phyloP scores from a whole-genome alignment of 1,139 yeast genomes.

The Sugiyamaella grinbergsii region DNA sequence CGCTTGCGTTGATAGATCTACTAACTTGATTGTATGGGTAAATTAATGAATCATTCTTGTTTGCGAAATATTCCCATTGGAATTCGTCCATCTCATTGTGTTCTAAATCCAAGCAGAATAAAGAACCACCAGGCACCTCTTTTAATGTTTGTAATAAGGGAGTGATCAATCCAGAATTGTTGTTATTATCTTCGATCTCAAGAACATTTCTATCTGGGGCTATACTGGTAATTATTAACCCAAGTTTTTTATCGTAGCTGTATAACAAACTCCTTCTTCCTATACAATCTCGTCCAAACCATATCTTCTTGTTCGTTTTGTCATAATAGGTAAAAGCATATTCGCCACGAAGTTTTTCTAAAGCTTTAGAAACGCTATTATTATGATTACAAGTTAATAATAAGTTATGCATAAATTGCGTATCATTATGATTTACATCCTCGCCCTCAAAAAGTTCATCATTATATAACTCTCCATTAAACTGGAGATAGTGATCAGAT shows the following conservation, averaged over 20 bases:
- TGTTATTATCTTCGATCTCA: neutral
- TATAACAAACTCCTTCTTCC: conserved; percentile 79
- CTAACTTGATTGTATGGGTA: conserved; percentile 24
- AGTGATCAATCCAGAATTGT: neutral
- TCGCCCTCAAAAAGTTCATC: conserved; percentile 44
- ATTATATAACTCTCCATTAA: conserved; percentile 87
- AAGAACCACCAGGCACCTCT: conserved; percentile 40
- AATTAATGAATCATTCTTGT: neutral
- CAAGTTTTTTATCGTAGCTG: conserved; percentile 32
- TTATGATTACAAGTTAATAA: conserved; percentile 32
- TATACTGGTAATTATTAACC: conserved; percentile 41
- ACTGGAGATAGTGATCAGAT: conserved; percentile 55
- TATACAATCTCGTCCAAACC: conserved; percentile 80
- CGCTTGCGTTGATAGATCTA: conserved; percentile 6
- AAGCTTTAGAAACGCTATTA: conserved; percentile 38
- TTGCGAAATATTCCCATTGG: conserved; percentile 22
- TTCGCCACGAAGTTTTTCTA: conserved; percentile 67
- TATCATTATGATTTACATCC: conserved; percentile 49
- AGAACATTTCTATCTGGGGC: conserved; percentile 5
- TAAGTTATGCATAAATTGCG: conserved; percentile 46
- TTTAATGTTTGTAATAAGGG: conserved; percentile 2
- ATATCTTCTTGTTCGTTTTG: conserved; percentile 49
- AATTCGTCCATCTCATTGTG: conserved; percentile 13
- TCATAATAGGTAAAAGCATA: conserved; percentile 65
- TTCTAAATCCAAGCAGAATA: conserved; percentile 32